A percentile compares a stretch with the other conserved stretches of the same genome.
Conservation (phyloP, 208 protist species). For the Leptomonas pyrrhocoris region DNA sequence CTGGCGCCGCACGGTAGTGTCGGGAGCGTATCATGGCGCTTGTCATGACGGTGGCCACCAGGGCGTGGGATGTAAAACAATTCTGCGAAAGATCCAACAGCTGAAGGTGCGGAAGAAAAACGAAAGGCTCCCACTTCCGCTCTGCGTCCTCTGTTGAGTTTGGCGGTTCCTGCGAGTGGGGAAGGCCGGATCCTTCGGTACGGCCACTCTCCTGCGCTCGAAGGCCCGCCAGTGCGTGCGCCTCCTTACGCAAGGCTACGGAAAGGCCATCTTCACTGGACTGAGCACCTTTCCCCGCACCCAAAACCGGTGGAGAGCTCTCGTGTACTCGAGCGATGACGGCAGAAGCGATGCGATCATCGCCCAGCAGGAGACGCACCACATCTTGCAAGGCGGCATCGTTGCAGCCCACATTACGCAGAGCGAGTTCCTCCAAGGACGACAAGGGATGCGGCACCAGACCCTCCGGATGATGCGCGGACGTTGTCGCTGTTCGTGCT, state of each 20-base stretch:
- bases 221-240: background rate
- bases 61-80: background rate
- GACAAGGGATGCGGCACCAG: background rate
- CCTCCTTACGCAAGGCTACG: constrained; percentile 4
- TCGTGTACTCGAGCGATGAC: too few species aligned
- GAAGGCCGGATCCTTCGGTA: background rate
- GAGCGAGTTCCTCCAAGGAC: constrained; percentile 7
- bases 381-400: constrained; percentile 15
- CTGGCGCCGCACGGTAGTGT: too few species aligned
- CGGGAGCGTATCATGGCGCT: background rate
- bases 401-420: constrained; percentile 30
- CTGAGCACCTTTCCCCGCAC: too few species aligned
- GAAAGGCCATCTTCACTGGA: background rate
- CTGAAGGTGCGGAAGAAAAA: background rate
- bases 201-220: background rate
- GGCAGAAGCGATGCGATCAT: background rate
- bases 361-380: constrained; percentile 11
- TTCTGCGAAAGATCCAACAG: constrained; percentile 31
- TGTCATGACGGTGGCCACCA: constrained; percentile 12
- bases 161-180: background rate
- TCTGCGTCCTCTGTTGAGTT: background rate
- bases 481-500: background rate
- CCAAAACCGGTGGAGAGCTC: too few species aligned
- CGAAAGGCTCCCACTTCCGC: background rate
- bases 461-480: background rate